These are phyloP conservation scores for Multifurca ochricompacta DNA, from an alignment of 768 basidiomycete genomes.

Conservation along the genomic window DNA sequence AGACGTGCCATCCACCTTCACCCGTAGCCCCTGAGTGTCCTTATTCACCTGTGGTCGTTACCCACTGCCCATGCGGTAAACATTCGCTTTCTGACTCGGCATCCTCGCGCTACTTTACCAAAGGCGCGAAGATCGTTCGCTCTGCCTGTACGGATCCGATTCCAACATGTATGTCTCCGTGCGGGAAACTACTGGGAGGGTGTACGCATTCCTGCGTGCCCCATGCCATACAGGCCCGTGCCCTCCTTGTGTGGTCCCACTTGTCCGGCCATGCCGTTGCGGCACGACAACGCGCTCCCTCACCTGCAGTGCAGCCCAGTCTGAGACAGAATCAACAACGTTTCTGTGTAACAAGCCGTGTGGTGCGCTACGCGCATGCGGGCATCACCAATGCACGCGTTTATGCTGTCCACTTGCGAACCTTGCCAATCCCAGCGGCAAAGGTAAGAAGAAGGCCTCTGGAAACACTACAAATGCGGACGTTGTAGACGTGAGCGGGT, in stretches of 20 bases:
- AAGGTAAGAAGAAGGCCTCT: constrained; percentile 50
- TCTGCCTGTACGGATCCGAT: constrained; percentile 63
- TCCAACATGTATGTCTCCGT: constrained; percentile 67
- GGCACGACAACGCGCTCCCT: constrained; percentile 56
- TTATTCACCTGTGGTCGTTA: constrained; percentile 55
- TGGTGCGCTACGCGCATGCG: constrained; percentile 69
- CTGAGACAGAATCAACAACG: constrained; percentile 35
- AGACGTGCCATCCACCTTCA: constrained; percentile 72
- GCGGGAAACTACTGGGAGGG: constrained; percentile 50
- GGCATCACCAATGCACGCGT: constrained; percentile 77
- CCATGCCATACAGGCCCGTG: constrained; percentile 76
- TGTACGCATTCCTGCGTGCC: constrained; percentile 71
- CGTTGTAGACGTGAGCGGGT: constrained; percentile 52
- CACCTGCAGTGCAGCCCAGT: constrained; percentile 43
- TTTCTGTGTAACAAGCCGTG: constrained; percentile 80
- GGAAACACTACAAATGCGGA: constrained; percentile 27
- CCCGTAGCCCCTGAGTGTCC: constrained; percentile 56
- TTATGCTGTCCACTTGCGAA: constrained; percentile 85
- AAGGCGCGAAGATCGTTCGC: constrained; percentile 33
- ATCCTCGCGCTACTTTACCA: constrained; percentile 28
- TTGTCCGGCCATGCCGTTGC: constrained; percentile 81
- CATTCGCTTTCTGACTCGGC: constrained; percentile 37
- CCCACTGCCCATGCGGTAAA: constrained; percentile 79
- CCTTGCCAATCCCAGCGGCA: constrained; percentile 41
- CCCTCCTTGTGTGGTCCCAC: constrained; percentile 63